These are phyloP conservation scores for Cryptococcus jaspeensis DNA, from an alignment of 1,284 basidiomycete genomes.

Conservation along the genomic window DNA sequence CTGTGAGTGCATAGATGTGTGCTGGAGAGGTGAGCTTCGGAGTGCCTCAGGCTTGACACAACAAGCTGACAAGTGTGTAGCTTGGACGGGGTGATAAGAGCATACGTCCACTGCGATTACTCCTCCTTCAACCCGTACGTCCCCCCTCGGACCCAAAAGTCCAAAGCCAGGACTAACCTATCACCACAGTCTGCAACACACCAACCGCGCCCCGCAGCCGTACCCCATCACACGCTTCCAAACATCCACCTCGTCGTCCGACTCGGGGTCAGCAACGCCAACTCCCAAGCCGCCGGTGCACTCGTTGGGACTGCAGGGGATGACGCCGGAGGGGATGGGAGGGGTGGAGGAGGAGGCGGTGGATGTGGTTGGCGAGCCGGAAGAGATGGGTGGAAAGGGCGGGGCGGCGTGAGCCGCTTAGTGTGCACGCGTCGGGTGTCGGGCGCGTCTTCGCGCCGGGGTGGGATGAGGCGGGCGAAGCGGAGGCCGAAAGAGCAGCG, in stretches of 20 bases:
- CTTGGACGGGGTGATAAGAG: constrained; percentile 51
- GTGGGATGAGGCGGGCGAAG: too few relatives aligned
- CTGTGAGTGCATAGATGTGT: constrained; percentile 27
- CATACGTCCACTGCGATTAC: constrained; percentile 53
- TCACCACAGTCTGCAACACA: constrained; percentile 4
- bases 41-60: too few relatives aligned
- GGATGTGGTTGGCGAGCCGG: too few relatives aligned
- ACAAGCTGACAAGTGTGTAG: constrained; percentile 17
- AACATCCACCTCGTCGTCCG: constrained; percentile 3
- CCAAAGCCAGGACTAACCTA: background rate
- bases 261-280: constrained; percentile 13
- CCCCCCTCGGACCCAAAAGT: background rate
- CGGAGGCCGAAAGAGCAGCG: too few relatives aligned
- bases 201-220: constrained; percentile 12
- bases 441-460: too few relatives aligned
- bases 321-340: too few relatives aligned
- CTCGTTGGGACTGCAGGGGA: background rate
- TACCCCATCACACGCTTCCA: background rate
- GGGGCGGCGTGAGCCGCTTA: too few relatives aligned
- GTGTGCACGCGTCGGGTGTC: too few relatives aligned
- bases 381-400: too few relatives aligned
- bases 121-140: constrained; percentile 43
- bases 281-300: constrained; percentile 1
- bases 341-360: too few relatives aligned
- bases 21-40: constrained; percentile 40